Base-by-base conservation (phyloP, 768 basidiomycete genomes). In the Serpula lacrymans region DNA sequence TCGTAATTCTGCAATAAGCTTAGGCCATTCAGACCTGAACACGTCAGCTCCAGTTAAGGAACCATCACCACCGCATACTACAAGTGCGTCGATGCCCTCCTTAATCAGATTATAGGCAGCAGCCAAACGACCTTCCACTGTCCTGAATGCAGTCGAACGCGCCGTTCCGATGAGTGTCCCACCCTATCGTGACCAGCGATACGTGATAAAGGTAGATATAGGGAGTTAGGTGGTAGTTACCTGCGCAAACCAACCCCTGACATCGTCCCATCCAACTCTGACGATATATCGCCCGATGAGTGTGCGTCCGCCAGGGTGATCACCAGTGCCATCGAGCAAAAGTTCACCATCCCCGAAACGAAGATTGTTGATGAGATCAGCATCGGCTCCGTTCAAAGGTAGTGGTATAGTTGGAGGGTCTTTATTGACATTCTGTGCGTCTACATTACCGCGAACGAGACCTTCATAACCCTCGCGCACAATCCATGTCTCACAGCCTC, bases 391-490 rank as follows among this genome's bases (percentile, higher is more conserved):
- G n/a, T 14, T 17, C 45, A 34, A 11, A 39, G 49, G 5, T 40
- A 37, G n/a, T 38, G 43, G 42, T n/a, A 53, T 54, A 57, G 65
- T 38, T 61, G 58, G 52, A 51, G 46, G 55, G 18, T 57, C 62
- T 27, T 11, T 49, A 24, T 60, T 31, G 12, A 55, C 29, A 39
- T 55, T 32, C 26, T 60, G 46, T 3, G 53, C 55, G 20, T 73
- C 69, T 3, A 68, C 58, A 63, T 94, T 98, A n/a, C 96, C 96
- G 42, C 86, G 79, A 9, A 99, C 94, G 45, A 98, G 83, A 17
- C 96, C 96, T 60, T 98, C 94, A 70, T 97, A 99, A 27, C 96
- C 96, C 67, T 99, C 96, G 26, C 96, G 88, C 44, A 99, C 89
- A 47, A 98, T 82, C 75, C 83, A 99, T 11, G 88, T 84, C 61